Evolutionary conservation across 257 asterid genomes (phyloP), one percentile per base, ranked within the genome.

Genomic region (Nicotiana tomentosiformis): DNA sequence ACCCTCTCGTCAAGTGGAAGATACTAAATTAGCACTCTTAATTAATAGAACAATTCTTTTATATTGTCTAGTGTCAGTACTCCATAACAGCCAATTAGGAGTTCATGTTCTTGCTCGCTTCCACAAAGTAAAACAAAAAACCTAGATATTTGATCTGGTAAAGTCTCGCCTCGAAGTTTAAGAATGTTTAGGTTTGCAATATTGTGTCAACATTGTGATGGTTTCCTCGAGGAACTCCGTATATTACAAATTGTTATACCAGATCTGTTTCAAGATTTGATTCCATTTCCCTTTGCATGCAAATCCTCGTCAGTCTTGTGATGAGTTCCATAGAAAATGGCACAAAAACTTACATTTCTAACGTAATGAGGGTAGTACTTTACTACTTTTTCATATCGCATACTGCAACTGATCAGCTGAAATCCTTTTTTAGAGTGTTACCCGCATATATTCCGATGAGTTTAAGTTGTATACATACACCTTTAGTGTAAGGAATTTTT

Each of bases 211-310:
- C 18, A 10, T 61, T 26, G 39, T 64, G 18, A 64, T 64, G 26
- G 57, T 70, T 70, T 11, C 3, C n/a, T 43, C 10, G 4, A 1
- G 35, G 12, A 20, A 43, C 55, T 49, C 55, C 55, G 55, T 49
- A 49, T 8, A 43, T 32, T 43, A 70, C 60, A 43, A 20, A 46
- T 20, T 11, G 79, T 74, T 46, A 15, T 32, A 49, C 53, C 33
- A 7, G 1, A 65, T 83, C 43, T 32, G 33, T 43, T 51, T 70
- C 74, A 7, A 17, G 78, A 77, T n/a, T 16, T 57, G 60, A 57
- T 49, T 18, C 77, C 58, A 20, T 74, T 62, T 61, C 82, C 64
- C 12, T 10, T 20, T 82, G 30, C 72, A 57, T 82, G 83, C 39
- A 30, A 57, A 15, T 43, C 64, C 64, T 10, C 84, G 26, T 82